These are phyloP conservation scores for Salix viminalis DNA, from an alignment of 345 rosid species.

Conservation along the genomic window DNA sequence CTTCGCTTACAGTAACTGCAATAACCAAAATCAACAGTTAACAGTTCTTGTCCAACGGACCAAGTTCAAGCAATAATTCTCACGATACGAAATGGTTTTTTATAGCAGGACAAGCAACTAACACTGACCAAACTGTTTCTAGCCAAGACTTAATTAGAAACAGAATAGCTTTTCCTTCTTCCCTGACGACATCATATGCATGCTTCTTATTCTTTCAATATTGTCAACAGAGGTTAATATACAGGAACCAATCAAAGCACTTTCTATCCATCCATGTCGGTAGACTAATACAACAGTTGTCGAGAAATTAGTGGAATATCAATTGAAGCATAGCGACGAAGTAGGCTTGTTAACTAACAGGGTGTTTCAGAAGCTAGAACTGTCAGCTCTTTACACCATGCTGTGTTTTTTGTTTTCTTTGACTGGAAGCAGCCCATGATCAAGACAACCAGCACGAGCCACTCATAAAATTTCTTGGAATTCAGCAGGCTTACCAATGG, in stretches of 20 bases:
- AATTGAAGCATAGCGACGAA: not conserved
- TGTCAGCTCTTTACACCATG: constrained; percentile 61
- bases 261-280: too few relatives aligned
- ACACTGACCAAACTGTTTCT: too few relatives aligned
- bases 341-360: constrained; percentile 39
- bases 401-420: constrained; percentile 27
- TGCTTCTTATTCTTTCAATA: not conserved
- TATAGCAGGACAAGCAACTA: too few relatives aligned
- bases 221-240: not conserved
- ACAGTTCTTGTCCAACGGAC: not conserved
- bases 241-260: too few relatives aligned
- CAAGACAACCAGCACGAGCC: constrained; percentile 10
- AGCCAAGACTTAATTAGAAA: not conserved
- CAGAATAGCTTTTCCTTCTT: not conserved
- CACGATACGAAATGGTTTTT: not conserved
- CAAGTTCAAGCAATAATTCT: too few relatives aligned
- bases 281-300: too few relatives aligned
- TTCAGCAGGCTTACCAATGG: not conserved
- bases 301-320: not conserved
- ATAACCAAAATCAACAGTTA: not conserved
- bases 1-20: constrained; percentile 76
- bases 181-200: not conserved
- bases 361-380: constrained; percentile 73
- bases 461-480: not conserved
- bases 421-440: constrained; percentile 44